These are phyloP conservation scores for Thelonectria blattea DNA, from an alignment of 2,329 filamentous ascomycete genomes.

Conservation along the genomic window DNA sequence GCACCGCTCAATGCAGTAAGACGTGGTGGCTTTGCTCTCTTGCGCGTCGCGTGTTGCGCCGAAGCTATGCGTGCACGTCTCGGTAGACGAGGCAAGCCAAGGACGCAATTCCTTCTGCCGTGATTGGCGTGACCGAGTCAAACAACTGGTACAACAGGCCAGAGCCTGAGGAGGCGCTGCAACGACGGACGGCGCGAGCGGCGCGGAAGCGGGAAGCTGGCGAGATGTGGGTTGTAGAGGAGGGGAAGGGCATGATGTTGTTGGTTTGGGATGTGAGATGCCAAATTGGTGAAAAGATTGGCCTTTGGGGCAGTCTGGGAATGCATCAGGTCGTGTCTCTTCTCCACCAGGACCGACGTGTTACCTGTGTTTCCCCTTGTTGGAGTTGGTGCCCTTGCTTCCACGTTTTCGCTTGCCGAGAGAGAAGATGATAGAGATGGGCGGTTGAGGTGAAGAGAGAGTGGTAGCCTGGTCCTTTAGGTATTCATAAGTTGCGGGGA, in stretches of 20 bases:
- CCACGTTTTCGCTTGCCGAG: neutral
- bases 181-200: neutral
- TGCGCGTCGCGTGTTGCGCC: neutral
- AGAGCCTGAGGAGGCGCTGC: neutral
- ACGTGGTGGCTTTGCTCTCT: neutral
- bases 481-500: too few species aligned
- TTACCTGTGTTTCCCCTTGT: neutral
- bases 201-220: neutral
- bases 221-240: neutral
- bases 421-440: slow-evolving; percentile 1
- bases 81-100: neutral
- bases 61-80: neutral
- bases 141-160: neutral
- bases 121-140: neutral
- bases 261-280: neutral
- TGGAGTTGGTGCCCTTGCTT: neutral
- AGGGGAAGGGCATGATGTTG: neutral
- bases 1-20: neutral
- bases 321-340: neutral
- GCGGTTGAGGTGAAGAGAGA: neutral
- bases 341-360: neutral
- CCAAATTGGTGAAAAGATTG: neutral
- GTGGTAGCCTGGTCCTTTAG: too few species aligned
- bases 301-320: neutral
- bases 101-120: neutral